These are phyloP conservation scores for Aquanectria penicillioides DNA, from an alignment of 2,329 filamentous ascomycete species.

Conservation along the genomic window DNA sequence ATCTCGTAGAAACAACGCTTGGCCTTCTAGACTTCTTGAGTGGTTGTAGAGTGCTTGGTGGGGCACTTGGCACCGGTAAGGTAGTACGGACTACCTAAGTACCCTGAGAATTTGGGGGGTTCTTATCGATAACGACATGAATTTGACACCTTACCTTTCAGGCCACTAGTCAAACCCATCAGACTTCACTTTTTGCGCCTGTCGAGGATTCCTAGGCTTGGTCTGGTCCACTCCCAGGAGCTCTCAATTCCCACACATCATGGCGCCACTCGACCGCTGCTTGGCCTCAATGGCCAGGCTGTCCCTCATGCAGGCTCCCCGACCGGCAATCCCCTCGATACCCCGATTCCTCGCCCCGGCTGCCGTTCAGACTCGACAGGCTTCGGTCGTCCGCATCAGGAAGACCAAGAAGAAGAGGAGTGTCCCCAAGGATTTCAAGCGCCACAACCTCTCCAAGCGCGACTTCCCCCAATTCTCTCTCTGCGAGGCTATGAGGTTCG, in stretches of 20 bases:
- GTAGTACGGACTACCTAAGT: too few relatives aligned
- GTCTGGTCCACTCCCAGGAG: constrained; percentile 37
- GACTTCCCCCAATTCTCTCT: constrained; percentile 77
- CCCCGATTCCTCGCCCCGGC: constrained; percentile 62
- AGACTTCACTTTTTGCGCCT: constrained; percentile 40
- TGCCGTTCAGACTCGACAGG: constrained; percentile 55
- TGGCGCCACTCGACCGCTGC: constrained; percentile 64
- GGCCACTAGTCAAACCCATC: constrained; percentile 29
- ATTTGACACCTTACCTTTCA: constrained; percentile 33
- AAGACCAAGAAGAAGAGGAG: constrained; percentile 68
- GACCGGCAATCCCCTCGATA: constrained; percentile 56
- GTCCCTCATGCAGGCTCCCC: constrained; percentile 52
- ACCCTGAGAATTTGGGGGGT: neutral
- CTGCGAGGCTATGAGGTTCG: constrained; percentile 91
- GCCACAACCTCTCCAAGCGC: constrained; percentile 72
- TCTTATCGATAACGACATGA: constrained; percentile 38
- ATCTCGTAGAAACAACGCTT: too few relatives aligned
- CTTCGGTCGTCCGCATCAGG: constrained; percentile 55
- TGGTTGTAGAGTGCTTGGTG: too few relatives aligned
- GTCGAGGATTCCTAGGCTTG: constrained; percentile 26
- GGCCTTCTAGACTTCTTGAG: too few relatives aligned
- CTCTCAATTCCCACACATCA: constrained; percentile 45
- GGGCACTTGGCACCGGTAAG: neutral
- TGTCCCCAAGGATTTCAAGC: constrained; percentile 71
- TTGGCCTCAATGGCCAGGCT: constrained; percentile 65